Base-by-base conservation (phyloP, 495 filamentous ascomycete genomes). In the Tuber melanosporum region DNA sequence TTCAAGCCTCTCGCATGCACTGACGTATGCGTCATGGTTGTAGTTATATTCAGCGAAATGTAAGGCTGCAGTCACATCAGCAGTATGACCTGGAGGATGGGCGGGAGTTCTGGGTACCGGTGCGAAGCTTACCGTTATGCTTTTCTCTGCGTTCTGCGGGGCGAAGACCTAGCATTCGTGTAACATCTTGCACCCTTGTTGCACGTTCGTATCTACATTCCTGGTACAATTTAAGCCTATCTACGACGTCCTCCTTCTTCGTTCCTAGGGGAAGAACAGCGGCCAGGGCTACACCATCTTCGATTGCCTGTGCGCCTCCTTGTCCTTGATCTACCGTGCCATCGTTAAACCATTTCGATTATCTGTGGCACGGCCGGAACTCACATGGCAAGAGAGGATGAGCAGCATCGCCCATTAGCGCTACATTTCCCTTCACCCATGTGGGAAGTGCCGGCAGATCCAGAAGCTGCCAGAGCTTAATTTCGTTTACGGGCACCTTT, bases 401-500 rank as follows among this genome's bases (percentile, higher is more conserved):
- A 45, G 89, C 90, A 0, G 90, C 88, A 84, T 91, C 90, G 1
- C 90, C 90, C 2, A 91, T 26, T 0, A 90, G 83, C 3, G 85
- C 89, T 39, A 90, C 73, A 42, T 83, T 85, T 5, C 82, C 87
- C 17, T 87, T 84, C 3, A 84, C 82, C 88, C 88, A 92, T 0
- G 84, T 87, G 0, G 87, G 85, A 20, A 91, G 80, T 22, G 84
- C 79, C 9, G 87, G 85, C 88, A 91, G 89, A 79, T 92, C 90
- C 0, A 91, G 83, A 6, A 91, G 84, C 15, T 86, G 86, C 89
- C 89, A 91, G 9, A 90, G 84, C 77, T 87, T 89, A 26, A 91
- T 74, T 10, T 84, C 87, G 17, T 84, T 71, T 0, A 85, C 83
- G 73, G 89, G 85, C 2, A 86, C 88, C 77, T 89, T 89, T 7